Conservation (phyloP, 169 alveolate genomes). For the Condylostoma magnum region DNA sequence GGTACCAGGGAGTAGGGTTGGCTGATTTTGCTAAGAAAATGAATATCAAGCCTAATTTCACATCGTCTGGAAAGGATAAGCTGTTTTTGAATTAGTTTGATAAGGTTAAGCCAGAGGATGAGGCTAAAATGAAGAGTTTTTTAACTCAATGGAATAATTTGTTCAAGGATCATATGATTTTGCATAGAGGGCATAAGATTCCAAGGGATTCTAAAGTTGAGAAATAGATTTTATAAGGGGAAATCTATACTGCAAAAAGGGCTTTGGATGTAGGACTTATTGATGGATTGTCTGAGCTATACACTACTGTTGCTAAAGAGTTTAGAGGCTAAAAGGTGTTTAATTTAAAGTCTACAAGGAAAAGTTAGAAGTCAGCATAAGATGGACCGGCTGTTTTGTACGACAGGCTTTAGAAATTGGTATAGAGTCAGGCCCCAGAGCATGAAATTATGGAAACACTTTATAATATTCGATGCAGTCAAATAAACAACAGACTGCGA, state of each 20-base stretch:
- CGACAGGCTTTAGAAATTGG: too few relatives aligned
- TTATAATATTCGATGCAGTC: too few relatives aligned
- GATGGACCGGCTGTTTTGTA: too few relatives aligned
- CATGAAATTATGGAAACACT: too few relatives aligned
- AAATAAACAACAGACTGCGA: too few relatives aligned
- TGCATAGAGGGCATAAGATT: slow-evolving; percentile 6
- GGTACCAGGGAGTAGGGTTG: neutral
- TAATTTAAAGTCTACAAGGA: neutral
- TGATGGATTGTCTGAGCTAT: neutral
- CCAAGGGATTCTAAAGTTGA: slow-evolving; percentile 10
- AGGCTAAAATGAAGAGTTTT: neutral
- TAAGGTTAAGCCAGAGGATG: neutral
- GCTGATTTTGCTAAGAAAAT: neutral
- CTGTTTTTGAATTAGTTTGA: neutral
- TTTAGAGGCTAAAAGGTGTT: neutral
- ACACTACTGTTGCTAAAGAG: neutral
- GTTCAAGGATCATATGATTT: neutral
- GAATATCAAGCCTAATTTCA: neutral
- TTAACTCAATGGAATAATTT: neutral
- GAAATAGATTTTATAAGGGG: neutral
- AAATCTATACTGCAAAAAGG: neutral
- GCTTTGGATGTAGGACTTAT: slow-evolving; percentile 25
- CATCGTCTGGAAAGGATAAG: neutral
- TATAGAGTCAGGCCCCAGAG: too few relatives aligned
- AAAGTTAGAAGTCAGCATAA: too few relatives aligned